These are phyloP conservation scores for Neofusicoccum laricinum DNA, from an alignment of 2,329 filamentous ascomycete species.

Conservation along the genomic window DNA sequence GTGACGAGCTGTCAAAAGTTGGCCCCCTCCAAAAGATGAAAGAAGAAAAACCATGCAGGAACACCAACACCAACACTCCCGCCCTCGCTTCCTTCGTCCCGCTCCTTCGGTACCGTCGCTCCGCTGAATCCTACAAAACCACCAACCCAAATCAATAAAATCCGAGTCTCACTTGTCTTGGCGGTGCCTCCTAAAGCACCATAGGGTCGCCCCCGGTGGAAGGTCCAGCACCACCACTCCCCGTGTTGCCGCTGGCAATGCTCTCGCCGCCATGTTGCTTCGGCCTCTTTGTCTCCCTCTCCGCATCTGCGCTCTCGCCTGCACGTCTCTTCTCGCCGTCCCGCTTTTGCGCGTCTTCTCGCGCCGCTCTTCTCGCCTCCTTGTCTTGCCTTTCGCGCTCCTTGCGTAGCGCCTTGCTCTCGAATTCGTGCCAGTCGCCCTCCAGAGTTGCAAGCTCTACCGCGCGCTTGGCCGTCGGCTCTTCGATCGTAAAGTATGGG, in stretches of 20 bases:
- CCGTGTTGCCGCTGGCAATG: neutral
- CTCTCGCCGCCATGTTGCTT: slow-evolving; percentile 15
- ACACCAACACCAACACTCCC: neutral
- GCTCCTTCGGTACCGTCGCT: neutral
- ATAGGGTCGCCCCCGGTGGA: neutral
- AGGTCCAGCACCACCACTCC: neutral
- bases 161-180: too few relatives aligned
- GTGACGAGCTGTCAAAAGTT: neutral
- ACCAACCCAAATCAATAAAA: neutral
- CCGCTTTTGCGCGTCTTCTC: slow-evolving; percentile 20
- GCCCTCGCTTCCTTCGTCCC: neutral
- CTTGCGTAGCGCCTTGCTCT: slow-evolving; percentile 89
- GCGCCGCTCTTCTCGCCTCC: slow-evolving; percentile 45
- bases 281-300: slow-evolving; percentile 31
- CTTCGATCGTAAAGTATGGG: slow-evolving; percentile 81
- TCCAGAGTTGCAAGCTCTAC: slow-evolving; percentile 78
- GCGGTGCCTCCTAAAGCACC: neutral
- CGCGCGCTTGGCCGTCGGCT: slow-evolving; percentile 73
- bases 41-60: neutral
- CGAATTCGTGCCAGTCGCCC: slow-evolving; percentile 98
- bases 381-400: slow-evolving; percentile 73
- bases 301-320: slow-evolving; percentile 27
- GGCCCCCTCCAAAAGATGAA: neutral
- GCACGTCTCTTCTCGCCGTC: slow-evolving; percentile 31
- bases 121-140: neutral